Percentiles rank a stretch among this genome's conserved stretches.
Conservation (phyloP, 345 rosid genomes). For the Sisymbrium altissimum region DNA sequence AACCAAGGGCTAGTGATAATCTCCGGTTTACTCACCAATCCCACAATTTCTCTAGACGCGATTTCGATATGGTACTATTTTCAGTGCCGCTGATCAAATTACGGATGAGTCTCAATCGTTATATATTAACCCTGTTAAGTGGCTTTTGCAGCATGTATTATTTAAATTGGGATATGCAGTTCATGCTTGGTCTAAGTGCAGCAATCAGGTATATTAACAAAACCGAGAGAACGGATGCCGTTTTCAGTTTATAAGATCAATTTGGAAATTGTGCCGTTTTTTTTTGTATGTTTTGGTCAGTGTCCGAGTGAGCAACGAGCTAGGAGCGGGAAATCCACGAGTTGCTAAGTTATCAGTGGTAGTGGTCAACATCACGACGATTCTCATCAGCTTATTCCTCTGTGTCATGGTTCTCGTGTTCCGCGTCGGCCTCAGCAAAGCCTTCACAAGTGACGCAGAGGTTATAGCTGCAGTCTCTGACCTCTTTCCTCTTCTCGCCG, state of each 20-base stretch:
- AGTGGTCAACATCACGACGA: conserved; percentile 64
- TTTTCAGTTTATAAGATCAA: neutral
- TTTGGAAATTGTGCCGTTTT: neutral
- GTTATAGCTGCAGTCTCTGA: conserved; percentile 64
- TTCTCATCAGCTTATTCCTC: conserved; percentile 57
- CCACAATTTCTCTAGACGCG: conserved; percentile 77
- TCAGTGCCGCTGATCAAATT: neutral
- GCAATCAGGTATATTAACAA: conserved; percentile 56
- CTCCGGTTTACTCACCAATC: conserved; percentile 72
- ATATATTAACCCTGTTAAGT: neutral
- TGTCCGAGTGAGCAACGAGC: conserved; percentile 83
- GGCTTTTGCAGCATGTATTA: conserved; percentile 63
- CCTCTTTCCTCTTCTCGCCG: conserved; percentile 75
- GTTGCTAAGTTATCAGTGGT: conserved; percentile 73
- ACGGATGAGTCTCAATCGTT: neutral
- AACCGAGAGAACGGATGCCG: neutral
- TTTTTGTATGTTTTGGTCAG: conserved; percentile 30
- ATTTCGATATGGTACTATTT: conserved; percentile 71
- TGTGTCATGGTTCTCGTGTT: conserved; percentile 47
- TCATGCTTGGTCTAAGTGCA: conserved; percentile 85
- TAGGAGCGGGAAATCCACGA: conserved; percentile 76
- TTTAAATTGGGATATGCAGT: conserved; percentile 80
- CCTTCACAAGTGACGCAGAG: conserved; percentile 60
- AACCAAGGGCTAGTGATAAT: conserved; percentile 86
- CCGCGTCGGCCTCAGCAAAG: conserved; percentile 55